Evolutionary conservation across 2,329 filamentous ascomycete species (phyloP).

Genomic region (Pseudogymnoascus sp.): DNA sequence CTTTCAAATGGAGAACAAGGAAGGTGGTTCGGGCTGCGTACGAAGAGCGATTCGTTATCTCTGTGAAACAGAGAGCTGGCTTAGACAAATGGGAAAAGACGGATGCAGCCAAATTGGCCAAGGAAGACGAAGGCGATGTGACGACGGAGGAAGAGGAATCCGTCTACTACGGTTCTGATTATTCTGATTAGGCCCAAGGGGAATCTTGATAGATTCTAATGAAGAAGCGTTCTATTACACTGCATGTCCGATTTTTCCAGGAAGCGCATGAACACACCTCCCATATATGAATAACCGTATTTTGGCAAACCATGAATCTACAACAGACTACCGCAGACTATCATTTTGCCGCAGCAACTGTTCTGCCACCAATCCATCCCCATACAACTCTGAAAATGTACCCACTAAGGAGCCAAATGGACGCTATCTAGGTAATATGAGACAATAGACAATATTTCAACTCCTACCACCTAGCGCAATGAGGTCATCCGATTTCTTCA

Average conservation of each 20-base stretch:
- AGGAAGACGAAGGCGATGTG: constrained; percentile 14
- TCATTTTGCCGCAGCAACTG: background rate
- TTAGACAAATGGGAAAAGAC: constrained; percentile 24
- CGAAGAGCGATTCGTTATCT: constrained; percentile 24
- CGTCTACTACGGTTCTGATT: constrained; percentile 7
- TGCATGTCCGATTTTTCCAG: background rate
- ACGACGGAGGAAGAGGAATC: constrained; percentile 17
- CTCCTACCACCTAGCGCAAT: background rate
- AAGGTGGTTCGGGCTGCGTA: constrained; percentile 23
- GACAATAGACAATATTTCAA: background rate
- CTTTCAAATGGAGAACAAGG: constrained; percentile 26
- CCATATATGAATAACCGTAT: background rate
- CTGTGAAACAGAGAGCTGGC: constrained; percentile 24
- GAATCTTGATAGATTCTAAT: background rate
- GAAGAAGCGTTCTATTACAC: background rate
- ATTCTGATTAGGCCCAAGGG: background rate
- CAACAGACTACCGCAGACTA: background rate
- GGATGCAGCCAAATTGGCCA: background rate
- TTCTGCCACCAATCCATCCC: background rate
- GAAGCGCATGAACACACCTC: background rate
- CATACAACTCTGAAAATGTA: background rate
- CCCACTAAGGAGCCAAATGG: too few relatives aligned
- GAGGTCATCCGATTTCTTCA: background rate
- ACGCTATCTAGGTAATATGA: background rate
- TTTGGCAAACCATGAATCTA: background rate